Evolutionary conservation across 1,284 basidiomycete species (phyloP), one percentile per base, ranked within the genome.

Genomic region (Phaffia rhodozyma): DNA sequence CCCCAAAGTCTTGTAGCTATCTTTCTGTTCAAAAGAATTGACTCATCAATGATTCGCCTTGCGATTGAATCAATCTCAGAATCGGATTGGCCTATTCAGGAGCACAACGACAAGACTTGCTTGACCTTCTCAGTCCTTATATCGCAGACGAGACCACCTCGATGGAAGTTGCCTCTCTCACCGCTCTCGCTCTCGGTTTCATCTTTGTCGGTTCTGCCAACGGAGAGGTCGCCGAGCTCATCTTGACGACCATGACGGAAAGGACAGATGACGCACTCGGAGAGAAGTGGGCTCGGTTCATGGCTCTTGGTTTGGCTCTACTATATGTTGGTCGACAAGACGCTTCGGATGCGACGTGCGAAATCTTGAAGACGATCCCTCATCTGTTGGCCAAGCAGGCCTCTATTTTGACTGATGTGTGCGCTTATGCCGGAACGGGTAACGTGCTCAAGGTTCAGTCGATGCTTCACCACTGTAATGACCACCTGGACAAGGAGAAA

Each of bases 141-240:
- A 82, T 94, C 32, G 82, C 83, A 9, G 93, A 97, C 70, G 89
- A 93, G 57, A 76, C 78, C 20, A 78, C 84, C 52, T 85, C 89
- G 47, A 97, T 94, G 84, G 92, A 98, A 75, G 84, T 98, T 30
- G 86, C 86, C 0, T 83, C 88, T 51, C 81, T 97, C 67, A 84
- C 92, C 25, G 85, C 92, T 0, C 80, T 99, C 27, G 84, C 93
- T 0, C 82, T 97, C 23, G 94, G 94, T 1, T 94, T 97, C 75
- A 86, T 97, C 65, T 97, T 91, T 73, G 92, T 94, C 47, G 96
- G 94, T 29, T 92, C 91, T 70, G 90, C 87, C 61, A 89, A 97
- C 71, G 94, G 92, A 25, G 96, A 98, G 70, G 86, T 97, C 29
- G 87, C 90, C 1, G 85, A 85, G 64, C 85, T 87, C 0, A 93